Base-by-base conservation (phyloP, 2,329 filamentous ascomycete genomes). In the Sphaerulina musiva region DNA sequence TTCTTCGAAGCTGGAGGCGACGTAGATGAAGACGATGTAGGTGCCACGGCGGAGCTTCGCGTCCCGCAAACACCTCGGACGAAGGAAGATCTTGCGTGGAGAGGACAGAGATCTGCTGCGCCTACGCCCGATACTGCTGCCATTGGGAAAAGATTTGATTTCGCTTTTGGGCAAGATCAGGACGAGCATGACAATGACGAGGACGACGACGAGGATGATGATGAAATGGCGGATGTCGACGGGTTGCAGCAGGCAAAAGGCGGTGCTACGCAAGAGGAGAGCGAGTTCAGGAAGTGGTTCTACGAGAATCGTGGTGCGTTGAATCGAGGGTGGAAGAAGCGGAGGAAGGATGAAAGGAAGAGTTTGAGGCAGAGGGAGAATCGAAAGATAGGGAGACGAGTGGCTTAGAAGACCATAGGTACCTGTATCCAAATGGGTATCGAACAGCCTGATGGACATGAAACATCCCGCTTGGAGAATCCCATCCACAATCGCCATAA, bases 71-170 rank as follows among this genome's bases (percentile, higher is more conserved):
- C 92, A 0, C 92, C 92, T 0, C 95, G 84, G 68, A 89, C 87
- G 0, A 83, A 84, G 59, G 81, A 84, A 61, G 92, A 97, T 61
- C 76, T 92, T 31, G 85, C 89, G 62, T 82, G 77, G 72, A 81
- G 90, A 58, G 81, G 80, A 48, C 68, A 87, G n/a, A 81, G 93
- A 53, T 96, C 90, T 68, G 90, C 90, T 5, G 93, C 93, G 2
- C 93, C 93, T 0, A 98, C 93, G 0, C 93, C 93, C 0, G 93
- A 98, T 67, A 97, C 93, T 0, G 89, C 89, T 1, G 83, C 90
- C 56, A 83, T 87, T 1, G 83, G 77, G 40, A 81, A 82, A n/a
- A 66, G 69, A 2, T 71, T 79, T 0, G 75, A 78, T 53, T 78
- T 79, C 55, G 73, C 76, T 1, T 76, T 79, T 46, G 70, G 74